Percentiles rank a stretch among this genome's conserved stretches.
phyloP scores from a whole-genome alignment of 208 protist species.

The Trypanosoma brucei region DNA sequence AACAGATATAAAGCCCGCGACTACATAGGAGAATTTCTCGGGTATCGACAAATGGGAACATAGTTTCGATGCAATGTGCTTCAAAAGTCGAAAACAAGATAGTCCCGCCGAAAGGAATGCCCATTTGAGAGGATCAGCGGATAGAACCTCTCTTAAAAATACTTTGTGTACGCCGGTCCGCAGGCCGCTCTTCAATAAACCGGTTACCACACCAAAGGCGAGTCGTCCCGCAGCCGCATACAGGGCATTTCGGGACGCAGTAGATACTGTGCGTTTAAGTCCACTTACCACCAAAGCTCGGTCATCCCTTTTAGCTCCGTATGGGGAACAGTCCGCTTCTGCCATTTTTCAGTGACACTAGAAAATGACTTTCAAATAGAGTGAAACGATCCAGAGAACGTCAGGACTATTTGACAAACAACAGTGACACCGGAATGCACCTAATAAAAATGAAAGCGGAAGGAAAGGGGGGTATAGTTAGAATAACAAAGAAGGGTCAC shows the following conservation, averaged over 20 bases:
- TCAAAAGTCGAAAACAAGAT: constrained; percentile 62
- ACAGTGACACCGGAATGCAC: no score
- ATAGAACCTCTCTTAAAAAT: constrained; percentile 57
- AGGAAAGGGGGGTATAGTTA: no score
- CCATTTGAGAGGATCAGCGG: constrained; percentile 79
- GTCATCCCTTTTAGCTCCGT: background rate
- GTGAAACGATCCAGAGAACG: no score
- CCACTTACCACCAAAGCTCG: background rate
- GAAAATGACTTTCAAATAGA: no score
- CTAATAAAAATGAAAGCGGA: no score
- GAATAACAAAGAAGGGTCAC: no score
- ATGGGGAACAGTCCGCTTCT: background rate
- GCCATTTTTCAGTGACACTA: background rate
- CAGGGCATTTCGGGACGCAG: constrained; percentile 62
- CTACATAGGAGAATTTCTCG: constrained; percentile 37
- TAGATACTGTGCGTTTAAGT: constrained; percentile 7
- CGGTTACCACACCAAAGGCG: constrained; percentile 63
- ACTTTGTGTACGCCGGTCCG: constrained; percentile 22
- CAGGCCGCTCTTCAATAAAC: constrained; percentile 47
- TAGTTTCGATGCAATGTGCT: constrained; percentile 35
- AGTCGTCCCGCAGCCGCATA: constrained; percentile 56
- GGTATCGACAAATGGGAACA: constrained; percentile 24
- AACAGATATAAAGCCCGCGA: constrained; percentile 61
- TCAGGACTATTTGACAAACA: no score
- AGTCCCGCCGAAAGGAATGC: constrained; percentile 60